phyloP scores from a whole-genome alignment of 2,329 filamentous ascomycete genomes.

The Trichoderma brevicompactum region DNA sequence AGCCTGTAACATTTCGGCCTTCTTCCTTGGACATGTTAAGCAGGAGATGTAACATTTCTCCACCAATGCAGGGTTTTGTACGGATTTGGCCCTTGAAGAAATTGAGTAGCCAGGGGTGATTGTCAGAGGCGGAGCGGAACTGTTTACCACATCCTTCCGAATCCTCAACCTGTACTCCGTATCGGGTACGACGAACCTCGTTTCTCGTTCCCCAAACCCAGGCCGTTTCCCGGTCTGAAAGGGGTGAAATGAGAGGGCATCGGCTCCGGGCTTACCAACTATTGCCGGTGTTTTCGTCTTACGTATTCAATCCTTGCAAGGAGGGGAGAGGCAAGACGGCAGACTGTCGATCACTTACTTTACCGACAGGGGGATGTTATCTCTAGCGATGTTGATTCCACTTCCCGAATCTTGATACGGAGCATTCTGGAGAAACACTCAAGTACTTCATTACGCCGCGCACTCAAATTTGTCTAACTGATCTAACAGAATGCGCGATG shows the following conservation, averaged over 20 bases:
- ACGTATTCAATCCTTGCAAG: constrained; percentile 3
- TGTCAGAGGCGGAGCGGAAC: constrained; percentile 1
- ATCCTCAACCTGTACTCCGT: background rate
- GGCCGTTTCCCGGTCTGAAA: background rate
- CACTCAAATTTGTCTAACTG: background rate
- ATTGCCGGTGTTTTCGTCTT: background rate
- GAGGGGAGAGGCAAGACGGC: background rate
- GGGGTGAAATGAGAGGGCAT: background rate
- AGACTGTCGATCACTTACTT: background rate
- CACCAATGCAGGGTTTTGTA: background rate
- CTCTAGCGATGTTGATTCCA: background rate
- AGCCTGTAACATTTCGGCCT: background rate
- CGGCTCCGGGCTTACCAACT: background rate
- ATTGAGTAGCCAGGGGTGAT: background rate
- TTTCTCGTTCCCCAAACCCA: background rate
- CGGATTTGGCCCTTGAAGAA: background rate
- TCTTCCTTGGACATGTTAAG: background rate
- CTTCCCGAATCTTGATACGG: background rate
- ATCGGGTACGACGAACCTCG: background rate
- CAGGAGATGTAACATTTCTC: background rate
- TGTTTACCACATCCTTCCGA: background rate
- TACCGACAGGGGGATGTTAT: background rate
- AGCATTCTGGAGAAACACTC: background rate
- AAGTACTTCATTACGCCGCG: background rate
- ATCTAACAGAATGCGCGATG: background rate